These are phyloP conservation scores for Bipolaris sorokiniana DNA, from an alignment of 2,329 filamentous ascomycete species.

Conservation along the genomic window DNA sequence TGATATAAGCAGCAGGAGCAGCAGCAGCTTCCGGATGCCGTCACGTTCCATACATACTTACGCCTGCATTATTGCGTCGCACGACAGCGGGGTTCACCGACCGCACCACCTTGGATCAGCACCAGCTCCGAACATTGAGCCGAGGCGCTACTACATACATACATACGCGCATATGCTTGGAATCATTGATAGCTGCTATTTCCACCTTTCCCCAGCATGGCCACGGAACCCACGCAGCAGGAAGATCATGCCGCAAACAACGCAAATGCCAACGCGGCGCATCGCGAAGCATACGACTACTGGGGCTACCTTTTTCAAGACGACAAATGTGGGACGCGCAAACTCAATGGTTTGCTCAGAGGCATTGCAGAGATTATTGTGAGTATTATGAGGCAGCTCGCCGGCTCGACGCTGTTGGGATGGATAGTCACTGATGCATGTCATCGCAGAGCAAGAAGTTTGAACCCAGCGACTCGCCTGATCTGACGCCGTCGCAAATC, in stretches of 20 bases:
- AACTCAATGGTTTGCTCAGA: slow-evolving; percentile 54
- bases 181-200: slow-evolving; percentile 3
- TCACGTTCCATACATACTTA: slow-evolving; percentile 14
- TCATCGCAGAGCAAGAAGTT: slow-evolving; percentile 49
- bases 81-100: slow-evolving; percentile 28
- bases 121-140: slow-evolving; percentile 24
- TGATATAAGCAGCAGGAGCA: slow-evolving; percentile 18
- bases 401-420: background rate
- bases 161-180: slow-evolving; percentile 14
- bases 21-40: slow-evolving; percentile 12
- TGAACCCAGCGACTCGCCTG: slow-evolving; percentile 53
- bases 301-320: slow-evolving; percentile 59
- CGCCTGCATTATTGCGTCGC: slow-evolving; percentile 17
- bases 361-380: slow-evolving; percentile 57
- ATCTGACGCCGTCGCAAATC: slow-evolving; percentile 57
- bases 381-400: slow-evolving; percentile 19
- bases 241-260: slow-evolving; percentile 26
- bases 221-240: slow-evolving; percentile 33
- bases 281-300: slow-evolving; percentile 55
- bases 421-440: slow-evolving; percentile 18
- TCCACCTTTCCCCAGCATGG: slow-evolving; percentile 32
- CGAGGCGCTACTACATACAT: slow-evolving; percentile 8
- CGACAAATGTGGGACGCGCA: slow-evolving; percentile 59
- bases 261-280: slow-evolving; percentile 36
- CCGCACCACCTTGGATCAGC: slow-evolving; percentile 21